Evolutionary conservation across 2,329 filamentous ascomycete species (phyloP).

Genomic region (Venturia pyrina): DNA sequence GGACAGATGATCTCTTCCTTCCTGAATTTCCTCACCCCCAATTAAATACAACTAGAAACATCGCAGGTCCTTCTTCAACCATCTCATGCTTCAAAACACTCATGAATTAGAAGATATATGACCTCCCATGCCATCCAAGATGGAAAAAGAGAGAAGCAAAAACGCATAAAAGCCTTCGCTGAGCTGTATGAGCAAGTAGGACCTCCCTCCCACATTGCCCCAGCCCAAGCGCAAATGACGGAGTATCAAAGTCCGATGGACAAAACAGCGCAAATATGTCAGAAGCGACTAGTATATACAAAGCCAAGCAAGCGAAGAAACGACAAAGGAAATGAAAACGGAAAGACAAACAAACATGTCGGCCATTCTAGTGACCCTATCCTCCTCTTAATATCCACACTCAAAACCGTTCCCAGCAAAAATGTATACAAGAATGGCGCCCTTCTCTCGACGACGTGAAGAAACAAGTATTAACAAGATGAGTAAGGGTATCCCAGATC

Average conservation of each 20-base stretch:
- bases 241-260: background rate
- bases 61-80: background rate
- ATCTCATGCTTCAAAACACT: background rate
- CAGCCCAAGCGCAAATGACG: background rate
- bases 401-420: background rate
- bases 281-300: background rate
- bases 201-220: background rate
- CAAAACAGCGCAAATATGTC: background rate
- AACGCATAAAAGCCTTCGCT: background rate
- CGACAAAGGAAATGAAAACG: background rate
- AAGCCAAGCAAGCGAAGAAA: background rate
- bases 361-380: background rate
- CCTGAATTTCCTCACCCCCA: background rate
- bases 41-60: background rate
- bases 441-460: background rate
- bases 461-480: background rate
- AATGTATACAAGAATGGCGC: background rate
- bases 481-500: constrained; percentile 3
- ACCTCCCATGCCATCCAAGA: background rate
- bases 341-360: background rate
- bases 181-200: background rate
- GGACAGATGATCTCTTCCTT: too few relatives aligned
- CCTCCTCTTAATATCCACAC: background rate
- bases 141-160: background rate
- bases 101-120: background rate